Conservation (phyloP, 2,329 filamentous ascomycete species). For the Pyrenochaeta sp. region DNA sequence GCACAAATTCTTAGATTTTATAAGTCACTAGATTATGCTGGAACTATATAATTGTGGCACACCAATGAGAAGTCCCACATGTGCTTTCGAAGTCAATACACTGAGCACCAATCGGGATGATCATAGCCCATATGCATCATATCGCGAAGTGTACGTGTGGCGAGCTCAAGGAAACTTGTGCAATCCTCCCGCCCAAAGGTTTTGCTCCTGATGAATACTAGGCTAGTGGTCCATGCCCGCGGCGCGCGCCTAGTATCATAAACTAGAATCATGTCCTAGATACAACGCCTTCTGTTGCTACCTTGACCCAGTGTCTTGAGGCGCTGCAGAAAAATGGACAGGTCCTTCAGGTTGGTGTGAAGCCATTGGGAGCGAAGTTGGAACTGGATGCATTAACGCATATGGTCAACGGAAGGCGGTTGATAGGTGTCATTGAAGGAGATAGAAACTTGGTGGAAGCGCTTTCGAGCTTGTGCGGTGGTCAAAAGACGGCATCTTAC, state of each 20-base stretch:
- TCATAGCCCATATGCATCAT: no score
- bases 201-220: no score
- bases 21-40: no score
- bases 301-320: constrained; percentile 23
- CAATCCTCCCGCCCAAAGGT: no score
- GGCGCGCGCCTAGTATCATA: constrained; percentile 25
- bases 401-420: constrained; percentile 20
- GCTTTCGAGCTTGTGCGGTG: constrained; percentile 22
- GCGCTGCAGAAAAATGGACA: constrained; percentile 24
- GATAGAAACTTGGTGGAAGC: constrained; percentile 24
- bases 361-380: constrained; percentile 26
- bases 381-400: constrained; percentile 22
- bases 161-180: no score
- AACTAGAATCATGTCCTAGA: constrained; percentile 23
- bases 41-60: no score
- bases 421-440: constrained; percentile 25
- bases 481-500: constrained; percentile 15
- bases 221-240: no score
- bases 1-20: no score
- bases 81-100: no score
- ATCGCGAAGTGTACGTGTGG: no score
- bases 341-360: constrained; percentile 23
- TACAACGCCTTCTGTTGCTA: constrained; percentile 17
- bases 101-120: no score
- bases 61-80: no score